Evolutionary conservation across 2,329 filamentous ascomycete genomes (phyloP).

Genomic region (Colletotrichum musae): DNA sequence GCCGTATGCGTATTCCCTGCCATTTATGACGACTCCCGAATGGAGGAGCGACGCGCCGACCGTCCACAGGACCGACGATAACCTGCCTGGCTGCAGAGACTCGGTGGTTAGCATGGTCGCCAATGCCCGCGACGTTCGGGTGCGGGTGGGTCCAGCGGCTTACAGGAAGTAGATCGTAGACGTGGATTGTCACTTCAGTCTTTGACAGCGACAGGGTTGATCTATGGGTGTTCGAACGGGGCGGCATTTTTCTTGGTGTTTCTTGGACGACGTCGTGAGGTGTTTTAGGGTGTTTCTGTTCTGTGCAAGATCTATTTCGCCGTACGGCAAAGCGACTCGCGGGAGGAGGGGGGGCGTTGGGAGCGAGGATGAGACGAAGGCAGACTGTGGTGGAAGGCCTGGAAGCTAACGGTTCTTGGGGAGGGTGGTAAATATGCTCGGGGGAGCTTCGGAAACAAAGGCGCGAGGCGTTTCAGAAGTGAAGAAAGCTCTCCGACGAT

Average conservation of each 20-base stretch:
- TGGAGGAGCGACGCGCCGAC: slow-evolving; percentile 84
- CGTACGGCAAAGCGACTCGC: slow-evolving; percentile 15
- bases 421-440: slow-evolving; percentile 5
- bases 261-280: background rate
- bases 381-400: background rate
- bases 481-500: slow-evolving; percentile 14
- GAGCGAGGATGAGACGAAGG: slow-evolving; percentile 10
- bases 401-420: background rate
- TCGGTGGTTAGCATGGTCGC: slow-evolving; percentile 15
- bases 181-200: slow-evolving; percentile 81
- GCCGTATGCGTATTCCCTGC: slow-evolving; percentile 87
- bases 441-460: slow-evolving; percentile 15
- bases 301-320: slow-evolving; percentile 7
- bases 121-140: slow-evolving; percentile 5
- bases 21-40: slow-evolving; percentile 85
- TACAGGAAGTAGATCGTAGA: slow-evolving; percentile 84
- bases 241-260: slow-evolving; percentile 29
- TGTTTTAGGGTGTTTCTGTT: slow-evolving; percentile 8
- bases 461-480: slow-evolving; percentile 17
- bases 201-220: slow-evolving; percentile 79
- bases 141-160: slow-evolving; percentile 44
- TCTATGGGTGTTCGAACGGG: slow-evolving; percentile 61
- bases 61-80: slow-evolving; percentile 84
- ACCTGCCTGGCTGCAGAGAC: slow-evolving; percentile 73
- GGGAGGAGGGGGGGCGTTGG: slow-evolving; percentile 14